Evolutionary conservation across 345 rosid species (phyloP), one percentile per base, ranked within the genome.

Genomic region (Gossypium rotundifolium): DNA sequence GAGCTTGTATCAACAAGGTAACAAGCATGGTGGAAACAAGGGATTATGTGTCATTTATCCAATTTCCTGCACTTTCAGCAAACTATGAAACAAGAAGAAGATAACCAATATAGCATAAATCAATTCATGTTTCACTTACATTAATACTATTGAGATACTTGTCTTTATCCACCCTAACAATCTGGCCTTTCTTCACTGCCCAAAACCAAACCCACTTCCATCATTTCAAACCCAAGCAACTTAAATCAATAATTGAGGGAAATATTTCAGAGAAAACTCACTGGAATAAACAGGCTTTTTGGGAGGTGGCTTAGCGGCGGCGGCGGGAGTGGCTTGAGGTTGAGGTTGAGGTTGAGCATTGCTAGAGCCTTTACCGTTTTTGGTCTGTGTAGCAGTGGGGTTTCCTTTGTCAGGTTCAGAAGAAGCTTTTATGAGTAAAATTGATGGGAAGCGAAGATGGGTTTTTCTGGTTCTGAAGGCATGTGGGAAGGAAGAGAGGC

Each of bases 181-280:
- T 90, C 87, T 94, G 97, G 11, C 98, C 98, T 80, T 94, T 94
- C 88, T 90, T 94, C 97, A 94, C 96, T 94, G 97, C 73, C 77
- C 75, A 72, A 72, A 73, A 59, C 17, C 17, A 73, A 17, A 29
- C 29, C 25, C 22, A 46, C 29, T 49, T 13, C 7, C 10, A 68
- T 68, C 58, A 25, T 68, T 16, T 25, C 57, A 48, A 48, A 14
- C 2, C 55, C 45, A 69, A 27, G 8, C 8, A 45, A 72, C 22
- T 44, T 59, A 14, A 25, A 58, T 45, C 40, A 44, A 18, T 27
- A 58, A 44, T 44, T 11, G 12, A 22, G 22, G 55, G 23, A 71
- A 62, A 38, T 54, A 20, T 58, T 17, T 51, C 2, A 23, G 0
- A 57, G 49, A 25, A 78, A 78, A 84, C 87, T 70, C 83, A 91